Evolutionary conservation across 108 stramenopile species (phyloP), one percentile per base, ranked within the genome.

Genomic region (Cyclostephanos invisitatus): DNA sequence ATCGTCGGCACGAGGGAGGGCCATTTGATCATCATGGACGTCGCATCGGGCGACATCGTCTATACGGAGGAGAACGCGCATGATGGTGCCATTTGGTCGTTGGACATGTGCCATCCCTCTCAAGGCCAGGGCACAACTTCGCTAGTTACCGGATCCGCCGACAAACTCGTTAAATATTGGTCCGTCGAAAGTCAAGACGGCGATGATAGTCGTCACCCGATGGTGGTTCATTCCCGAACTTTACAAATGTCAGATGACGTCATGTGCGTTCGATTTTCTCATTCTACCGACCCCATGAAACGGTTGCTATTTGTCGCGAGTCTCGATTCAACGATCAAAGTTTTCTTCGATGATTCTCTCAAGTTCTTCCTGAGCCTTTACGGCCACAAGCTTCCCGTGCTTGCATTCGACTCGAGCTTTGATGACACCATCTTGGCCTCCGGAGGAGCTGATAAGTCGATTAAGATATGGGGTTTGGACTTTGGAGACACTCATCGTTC

Each of bases 401-500:
- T 98, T 36, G 92, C 92, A 37, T 69, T 99, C 62, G 98, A 98
- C 78, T 92, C 94, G 15, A 89, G 92, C 40, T 91, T 93, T 68
- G 99, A 99, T 76, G 95, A 94, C 64, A 77, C 89, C 18, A 92
- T 99, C 72, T 77, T 99, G 27, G 97, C 93, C 15, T 93, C 97
- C 3, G 95, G 89, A 24, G 96, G 95, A 24, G 97, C 99, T 5
- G 99, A 99, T 84, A 98, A 98, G 75, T 96, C 95, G 24, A 83
- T 99, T 35, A 98, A 98, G 73, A 86, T 99, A 48, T 98, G 97
- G 97, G 99, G 99, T 24, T 83, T 99, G 25, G 99, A 99, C 67
- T 99, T 99, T 79, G 99, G 99, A 42, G 99, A 99, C 72, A 98
- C 97, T 32, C 99, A 98, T 80, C 86, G 96, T 29, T 96, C 95